Percentiles rank a stretch among this genome's conserved stretches.
Evolutionary conservation across 139 green algal genomes (phyloP).

Genomic region (Micractinium sp.): DNA sequence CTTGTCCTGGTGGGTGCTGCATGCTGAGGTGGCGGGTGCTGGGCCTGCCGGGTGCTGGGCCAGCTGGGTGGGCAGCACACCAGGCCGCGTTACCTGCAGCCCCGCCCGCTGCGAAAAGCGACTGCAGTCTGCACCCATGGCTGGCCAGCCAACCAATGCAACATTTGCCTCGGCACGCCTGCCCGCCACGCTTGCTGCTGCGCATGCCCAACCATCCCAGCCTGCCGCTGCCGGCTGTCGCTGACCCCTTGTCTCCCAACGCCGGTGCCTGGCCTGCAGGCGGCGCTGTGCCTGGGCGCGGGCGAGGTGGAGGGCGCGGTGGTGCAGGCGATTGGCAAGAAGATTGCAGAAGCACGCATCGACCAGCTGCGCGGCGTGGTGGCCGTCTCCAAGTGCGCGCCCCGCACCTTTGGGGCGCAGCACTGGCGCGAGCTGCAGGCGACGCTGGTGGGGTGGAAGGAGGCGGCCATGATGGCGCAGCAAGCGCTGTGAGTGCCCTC

Average conservation of each 20-base stretch:
- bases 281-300: constrained; percentile 21
- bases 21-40: not conserved
- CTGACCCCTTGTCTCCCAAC: not conserved
- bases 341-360: constrained; percentile 47
- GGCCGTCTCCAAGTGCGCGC: constrained; percentile 45
- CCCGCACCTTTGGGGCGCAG: constrained; percentile 49
- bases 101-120: not conserved
- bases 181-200: not conserved
- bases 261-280: not conserved
- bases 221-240: not conserved
- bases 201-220: not conserved
- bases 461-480: constrained; percentile 19
- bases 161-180: too few relatives aligned
- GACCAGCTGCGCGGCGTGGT: constrained; percentile 48
- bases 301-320: constrained; percentile 59
- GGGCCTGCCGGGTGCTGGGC: not conserved
- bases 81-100: too few relatives aligned
- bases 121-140: not conserved
- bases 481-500: not conserved
- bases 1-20: too few relatives aligned
- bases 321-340: constrained; percentile 64
- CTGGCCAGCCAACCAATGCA: too few relatives aligned
- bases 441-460: constrained; percentile 54
- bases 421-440: constrained; percentile 57
- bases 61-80: not conserved